Evolutionary conservation across 116 monocot genomes (phyloP).

Genomic region (Cymodocea nodosa): DNA sequence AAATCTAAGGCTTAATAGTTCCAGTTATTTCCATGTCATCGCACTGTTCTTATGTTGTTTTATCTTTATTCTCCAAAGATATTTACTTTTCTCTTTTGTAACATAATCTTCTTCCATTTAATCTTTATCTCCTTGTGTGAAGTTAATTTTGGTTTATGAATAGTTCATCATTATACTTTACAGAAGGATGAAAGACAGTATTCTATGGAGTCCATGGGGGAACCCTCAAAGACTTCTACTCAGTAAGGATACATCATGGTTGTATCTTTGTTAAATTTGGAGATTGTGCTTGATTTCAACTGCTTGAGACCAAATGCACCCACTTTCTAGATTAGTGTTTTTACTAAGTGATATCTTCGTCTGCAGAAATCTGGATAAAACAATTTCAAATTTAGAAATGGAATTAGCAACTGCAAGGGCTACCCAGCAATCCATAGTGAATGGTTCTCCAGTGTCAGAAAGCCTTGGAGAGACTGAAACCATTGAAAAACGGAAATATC

Average conservation of each 20-base stretch:
- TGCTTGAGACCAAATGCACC: background rate
- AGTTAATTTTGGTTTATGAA: background rate
- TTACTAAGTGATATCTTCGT: background rate
- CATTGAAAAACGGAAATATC: constrained; percentile 34
- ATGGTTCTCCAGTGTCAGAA: constrained; percentile 57
- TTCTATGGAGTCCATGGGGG: constrained; percentile 26
- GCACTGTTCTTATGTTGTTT: too few relatives aligned
- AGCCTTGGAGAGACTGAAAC: constrained; percentile 22
- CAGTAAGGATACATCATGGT: constrained; percentile 21
- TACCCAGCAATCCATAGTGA: constrained; percentile 57
- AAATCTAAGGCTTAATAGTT: too few relatives aligned
- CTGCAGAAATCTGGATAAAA: constrained; percentile 82
- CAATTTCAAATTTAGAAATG: constrained; percentile 77
- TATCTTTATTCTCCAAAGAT: too few relatives aligned
- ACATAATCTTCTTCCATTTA: background rate
- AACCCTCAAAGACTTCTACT: constrained; percentile 45
- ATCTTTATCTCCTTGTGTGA: background rate
- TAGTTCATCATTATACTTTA: background rate
- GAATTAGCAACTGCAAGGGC: constrained; percentile 74
- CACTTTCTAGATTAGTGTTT: background rate
- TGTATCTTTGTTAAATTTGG: background rate
- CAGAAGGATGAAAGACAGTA: constrained; percentile 41
- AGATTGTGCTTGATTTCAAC: background rate
- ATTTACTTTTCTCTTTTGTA: background rate
- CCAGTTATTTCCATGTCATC: too few relatives aligned